Evolutionary conservation across 73 alveolate species (phyloP), one percentile per base, ranked within the genome.

Genomic region (Tetrahymena malaccensis): DNA sequence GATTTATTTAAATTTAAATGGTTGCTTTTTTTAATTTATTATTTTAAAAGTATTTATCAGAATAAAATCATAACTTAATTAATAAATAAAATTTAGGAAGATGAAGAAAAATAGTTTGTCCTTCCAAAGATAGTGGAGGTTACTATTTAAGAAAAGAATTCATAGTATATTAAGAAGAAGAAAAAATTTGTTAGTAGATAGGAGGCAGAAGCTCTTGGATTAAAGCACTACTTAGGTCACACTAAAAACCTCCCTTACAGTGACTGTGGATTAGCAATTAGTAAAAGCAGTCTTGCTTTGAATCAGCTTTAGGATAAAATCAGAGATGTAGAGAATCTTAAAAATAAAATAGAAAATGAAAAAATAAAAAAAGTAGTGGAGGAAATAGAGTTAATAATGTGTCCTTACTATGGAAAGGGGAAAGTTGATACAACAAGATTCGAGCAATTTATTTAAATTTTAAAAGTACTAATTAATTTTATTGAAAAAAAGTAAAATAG

Each of bases 341-440:
- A 95, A 56, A 94, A 95, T n/a, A 95, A 94, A 95, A 95, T 95
- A 89, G 97, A 95, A 55, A 43, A 89, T 43, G 97, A 95, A 43
- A 95, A 95, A 55, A 95, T 95, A 4, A 95, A 95, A 85, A 95
- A 93, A 56, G 95, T 89, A 2, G 85, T 94, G 43, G 97, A 95
- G 16, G 97, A 95, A 37, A 95, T 95, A 1, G 85, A 95, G 89
- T 44, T 95, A n/a, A 95, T 95, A 8, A 85, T 95, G 95, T 95
- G 97, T 56, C 93, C 97, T 21, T 95, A 95, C n/a, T 95, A 89
- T 95, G 97, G 97, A 19, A 95, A 95, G 22, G 95, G 95, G 34
- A 95, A 95, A 31, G 70, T 70, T 21, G 97, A 95, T 22, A 95
- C 70, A n/a, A 94, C 44, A 7, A 93, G 97, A 34, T 56, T 95